Base-by-base conservation (phyloP, 768 basidiomycete genomes). In the Hirschioporus abietinus region DNA sequence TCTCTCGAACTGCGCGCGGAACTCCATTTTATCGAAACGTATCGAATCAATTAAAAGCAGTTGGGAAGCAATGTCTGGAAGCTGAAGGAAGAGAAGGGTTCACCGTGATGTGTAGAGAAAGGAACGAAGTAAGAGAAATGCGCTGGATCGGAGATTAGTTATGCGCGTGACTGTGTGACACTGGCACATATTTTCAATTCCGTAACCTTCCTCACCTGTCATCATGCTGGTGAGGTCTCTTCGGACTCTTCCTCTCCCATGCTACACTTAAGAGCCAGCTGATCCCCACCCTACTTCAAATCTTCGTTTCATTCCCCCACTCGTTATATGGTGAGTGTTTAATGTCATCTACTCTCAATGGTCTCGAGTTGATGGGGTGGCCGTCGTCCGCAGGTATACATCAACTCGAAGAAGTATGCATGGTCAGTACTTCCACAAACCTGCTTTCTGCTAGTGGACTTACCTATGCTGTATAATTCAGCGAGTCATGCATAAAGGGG, bases 401-500 rank as follows among this genome's bases (percentile, higher is more conserved):
- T 93, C 64, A 89, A 91, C 77, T 85, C 83, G 76, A 86, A 88
- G 82, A 84, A 84, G 75, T 84, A 80, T 76, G 91, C 92, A 52
- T 93, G 91, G 91, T 91, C 72, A 36, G 80, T 74, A 63, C n/a
- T 58, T 52, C 66, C 30, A 6, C 65, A 35, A 57, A 30, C 27
- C 35, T 57, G 58, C 25, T 34, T 18, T 15, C 24, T 68, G 34
- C 35, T 25, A 20, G 62, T 66, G 63, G 69, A 36, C 69, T 76
- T 26, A 71, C 69, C 42, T 63, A 24, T 35, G 24, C 20, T 58
- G 24, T 20, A 36, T 57, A 63, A 36, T 35, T 24, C 72, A 95
- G 95, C 76, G 91, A 91, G 80, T 90, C 93, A 15, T 97, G 95
- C 77, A 95, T 96, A 75, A 95, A 95, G 78, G 95, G 95, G 0